Percentiles rank a stretch among this genome's conserved stretches.
Evolutionary conservation across 345 rosid species (phyloP).

Genomic region (Salix arbutifolia): DNA sequence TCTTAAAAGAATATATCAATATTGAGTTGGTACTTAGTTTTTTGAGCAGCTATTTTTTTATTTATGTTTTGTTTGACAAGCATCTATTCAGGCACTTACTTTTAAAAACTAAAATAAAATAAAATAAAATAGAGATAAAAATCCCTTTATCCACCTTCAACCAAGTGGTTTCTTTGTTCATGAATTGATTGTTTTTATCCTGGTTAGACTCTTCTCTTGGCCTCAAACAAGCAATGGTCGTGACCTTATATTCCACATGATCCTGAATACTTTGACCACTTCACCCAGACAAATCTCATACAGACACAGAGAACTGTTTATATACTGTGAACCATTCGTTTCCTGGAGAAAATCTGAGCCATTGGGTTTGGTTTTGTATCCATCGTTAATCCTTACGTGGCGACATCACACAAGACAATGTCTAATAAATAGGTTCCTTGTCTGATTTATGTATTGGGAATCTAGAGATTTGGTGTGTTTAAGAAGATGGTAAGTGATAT

Average conservation of each 20-base stretch:
- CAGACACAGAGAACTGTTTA: not conserved
- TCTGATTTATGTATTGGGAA: not conserved
- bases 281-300: not conserved
- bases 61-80: not conserved
- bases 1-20: too few species aligned
- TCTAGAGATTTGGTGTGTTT: not conserved
- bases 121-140: too few species aligned
- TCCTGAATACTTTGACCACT: not conserved
- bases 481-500: not conserved
- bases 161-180: not conserved
- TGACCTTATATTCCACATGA: not conserved
- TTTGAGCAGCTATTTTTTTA: too few species aligned
- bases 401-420: constrained; percentile 19
- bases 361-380: not conserved
- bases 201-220: not conserved
- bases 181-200: not conserved
- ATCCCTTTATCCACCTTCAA: not conserved
- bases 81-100: too few species aligned
- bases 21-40: too few species aligned
- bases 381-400: not conserved
- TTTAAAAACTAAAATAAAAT: too few species aligned
- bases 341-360: not conserved
- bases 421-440: not conserved
- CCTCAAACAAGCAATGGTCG: not conserved
- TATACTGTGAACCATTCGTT: constrained; percentile 6